These are phyloP conservation scores for Fusarium sp. DNA, from an alignment of 2,329 filamentous ascomycete genomes.

Conservation along the genomic window DNA sequence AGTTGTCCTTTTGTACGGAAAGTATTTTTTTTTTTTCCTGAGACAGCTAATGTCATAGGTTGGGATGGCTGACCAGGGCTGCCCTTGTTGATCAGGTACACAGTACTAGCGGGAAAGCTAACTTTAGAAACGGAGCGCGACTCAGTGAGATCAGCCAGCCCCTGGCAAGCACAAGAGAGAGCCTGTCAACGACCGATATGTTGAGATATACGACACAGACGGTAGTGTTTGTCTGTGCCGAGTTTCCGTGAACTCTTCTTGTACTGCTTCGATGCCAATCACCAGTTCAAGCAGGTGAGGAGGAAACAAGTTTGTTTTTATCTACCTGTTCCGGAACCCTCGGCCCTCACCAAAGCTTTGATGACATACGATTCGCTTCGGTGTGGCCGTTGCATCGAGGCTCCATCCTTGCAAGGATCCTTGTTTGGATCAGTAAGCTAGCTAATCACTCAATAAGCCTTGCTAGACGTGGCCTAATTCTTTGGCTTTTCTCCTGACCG, in stretches of 20 bases:
- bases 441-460: not conserved
- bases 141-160: no score
- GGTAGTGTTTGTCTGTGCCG: no score
- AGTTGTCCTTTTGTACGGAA: conserved; percentile 26
- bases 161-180: no score
- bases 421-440: no score
- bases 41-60: conserved; percentile 10
- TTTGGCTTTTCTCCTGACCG: no score
- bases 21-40: not conserved
- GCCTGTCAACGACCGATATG: not conserved
- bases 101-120: conserved; percentile 28
- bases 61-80: conserved; percentile 11
- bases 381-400: conserved; percentile 30
- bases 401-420: not conserved
- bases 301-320: not conserved
- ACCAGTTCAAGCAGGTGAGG: no score
- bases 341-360: conserved; percentile 23
- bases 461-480: no score
- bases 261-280: no score
- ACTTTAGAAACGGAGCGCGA: conserved; percentile 7
- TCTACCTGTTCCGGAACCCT: not conserved
- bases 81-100: conserved; percentile 27
- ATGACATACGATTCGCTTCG: conserved; percentile 17
- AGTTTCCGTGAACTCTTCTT: no score
- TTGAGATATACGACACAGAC: no score